Evolutionary conservation across 805 yeast species (phyloP).

Genomic region (Yarrowia porcina): DNA sequence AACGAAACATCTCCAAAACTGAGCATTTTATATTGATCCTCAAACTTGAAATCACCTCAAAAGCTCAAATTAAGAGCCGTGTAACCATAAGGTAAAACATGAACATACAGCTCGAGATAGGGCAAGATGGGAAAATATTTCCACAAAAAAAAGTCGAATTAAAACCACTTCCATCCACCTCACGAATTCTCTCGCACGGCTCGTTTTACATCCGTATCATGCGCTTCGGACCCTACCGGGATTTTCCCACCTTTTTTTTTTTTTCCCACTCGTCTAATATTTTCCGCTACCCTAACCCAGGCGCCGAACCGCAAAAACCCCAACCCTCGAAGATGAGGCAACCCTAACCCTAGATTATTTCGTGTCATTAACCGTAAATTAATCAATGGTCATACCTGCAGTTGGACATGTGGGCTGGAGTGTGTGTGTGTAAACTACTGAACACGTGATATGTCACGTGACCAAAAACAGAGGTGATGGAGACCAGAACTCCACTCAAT

Average conservation of each 20-base stretch:
- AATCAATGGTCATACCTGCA: not conserved
- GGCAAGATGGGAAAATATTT: not conserved
- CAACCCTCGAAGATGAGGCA: not conserved
- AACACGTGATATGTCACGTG: no score
- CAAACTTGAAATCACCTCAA: not conserved
- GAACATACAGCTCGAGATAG: no score
- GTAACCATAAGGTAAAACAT: not conserved
- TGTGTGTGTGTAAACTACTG: no score
- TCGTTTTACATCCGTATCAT: not conserved
- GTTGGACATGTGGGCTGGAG: not conserved
- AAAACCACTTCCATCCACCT: not conserved
- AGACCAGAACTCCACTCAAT: no score
- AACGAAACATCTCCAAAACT: not conserved
- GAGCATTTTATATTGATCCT: no score
- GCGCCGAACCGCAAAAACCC: not conserved
- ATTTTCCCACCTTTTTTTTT: not conserved
- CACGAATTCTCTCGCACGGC: conserved; percentile 7
- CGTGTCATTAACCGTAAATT: conserved; percentile 14
- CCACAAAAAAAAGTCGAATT: not conserved
- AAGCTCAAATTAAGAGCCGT: conserved; percentile 14
- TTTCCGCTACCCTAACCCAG: not conserved
- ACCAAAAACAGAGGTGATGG: no score
- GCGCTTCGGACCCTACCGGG: not conserved
- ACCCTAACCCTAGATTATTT: not conserved
- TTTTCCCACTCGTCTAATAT: not conserved